phyloP scores from a whole-genome alignment of 257 asterid species.

The Galeopsis tetrahit region DNA sequence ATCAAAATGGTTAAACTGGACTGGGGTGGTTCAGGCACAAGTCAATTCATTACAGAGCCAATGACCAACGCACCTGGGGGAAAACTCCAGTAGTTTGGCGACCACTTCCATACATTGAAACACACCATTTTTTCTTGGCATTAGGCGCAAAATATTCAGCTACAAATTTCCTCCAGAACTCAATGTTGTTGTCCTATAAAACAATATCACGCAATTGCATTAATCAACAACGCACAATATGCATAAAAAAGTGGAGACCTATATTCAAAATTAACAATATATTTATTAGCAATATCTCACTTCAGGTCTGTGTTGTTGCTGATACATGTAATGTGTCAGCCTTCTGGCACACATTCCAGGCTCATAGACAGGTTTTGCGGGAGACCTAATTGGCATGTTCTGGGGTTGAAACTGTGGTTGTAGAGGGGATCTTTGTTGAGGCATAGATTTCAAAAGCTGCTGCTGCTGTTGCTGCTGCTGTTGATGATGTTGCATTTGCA shows the following conservation, averaged over 20 bases:
- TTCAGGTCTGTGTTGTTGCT: conserved; percentile 96
- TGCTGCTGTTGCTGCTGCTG: conserved; percentile 93
- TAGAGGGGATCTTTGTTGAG: conserved; percentile 73
- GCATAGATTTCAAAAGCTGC: conserved; percentile 68
- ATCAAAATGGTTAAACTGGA: conserved; percentile 17
- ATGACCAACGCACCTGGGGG: conserved; percentile 73
- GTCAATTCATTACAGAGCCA: conserved; percentile 20
- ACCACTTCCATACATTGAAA: conserved; percentile 95
- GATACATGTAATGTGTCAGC: conserved; percentile 95
- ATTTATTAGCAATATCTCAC: conserved; percentile 47
- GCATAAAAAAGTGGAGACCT: conserved; percentile 6
- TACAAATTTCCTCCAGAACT: conserved; percentile 91
- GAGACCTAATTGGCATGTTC: conserved; percentile 63
- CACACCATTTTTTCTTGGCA: conserved; percentile 99
- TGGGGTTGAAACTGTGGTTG: conserved; percentile 69
- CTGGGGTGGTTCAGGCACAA: conserved; percentile 2
- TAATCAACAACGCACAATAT: conserved; percentile 8
- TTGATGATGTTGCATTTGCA: conserved; percentile 78
- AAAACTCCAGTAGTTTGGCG: conserved; percentile 95
- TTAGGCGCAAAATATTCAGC: conserved; percentile 89
- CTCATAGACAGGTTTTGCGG: conserved; percentile 78
- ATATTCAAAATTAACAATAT: background rate
- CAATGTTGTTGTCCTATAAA: conserved; percentile 81
- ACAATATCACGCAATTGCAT: conserved; percentile 21
- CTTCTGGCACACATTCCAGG: conserved; percentile 99